A percentile compares a stretch with the other conserved stretches of the same genome.
These are phyloP conservation scores for Marchantia paleacea DNA, from an alignment of 225 moss, liverwort and hornwort species.

Conservation along the genomic window DNA sequence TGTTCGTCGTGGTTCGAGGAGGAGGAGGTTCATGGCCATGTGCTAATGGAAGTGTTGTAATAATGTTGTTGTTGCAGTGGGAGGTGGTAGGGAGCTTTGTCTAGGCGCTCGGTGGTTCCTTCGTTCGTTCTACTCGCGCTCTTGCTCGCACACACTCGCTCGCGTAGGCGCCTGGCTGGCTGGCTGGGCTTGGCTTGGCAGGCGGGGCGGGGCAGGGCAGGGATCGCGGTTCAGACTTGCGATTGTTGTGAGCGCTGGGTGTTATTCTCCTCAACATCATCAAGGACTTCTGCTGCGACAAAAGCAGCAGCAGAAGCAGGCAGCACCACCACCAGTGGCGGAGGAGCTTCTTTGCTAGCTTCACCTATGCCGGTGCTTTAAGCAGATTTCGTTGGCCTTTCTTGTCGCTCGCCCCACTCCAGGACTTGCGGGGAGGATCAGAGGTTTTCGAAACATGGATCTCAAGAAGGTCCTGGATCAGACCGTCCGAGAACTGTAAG, in stretches of 20 bases:
- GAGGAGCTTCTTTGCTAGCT: background rate
- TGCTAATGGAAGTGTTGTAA: conserved; percentile 7
- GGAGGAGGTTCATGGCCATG: conserved; percentile 6
- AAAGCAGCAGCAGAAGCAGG: background rate
- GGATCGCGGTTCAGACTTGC: conserved; percentile 5
- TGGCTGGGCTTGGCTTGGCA: conserved; percentile 8
- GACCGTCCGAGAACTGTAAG: conserved; percentile 98
- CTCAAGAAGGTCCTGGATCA: conserved; percentile 99
- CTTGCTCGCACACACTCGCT: background rate
- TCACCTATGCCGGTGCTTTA: conserved; percentile 17
- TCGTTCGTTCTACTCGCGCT: background rate
- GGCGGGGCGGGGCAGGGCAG: background rate
- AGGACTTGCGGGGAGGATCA: conserved; percentile 15
- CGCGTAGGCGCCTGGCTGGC: background rate
- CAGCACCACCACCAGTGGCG: background rate
- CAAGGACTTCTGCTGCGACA: background rate
- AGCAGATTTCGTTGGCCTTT: conserved; percentile 18
- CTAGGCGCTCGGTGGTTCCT: background rate
- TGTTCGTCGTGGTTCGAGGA: conserved; percentile 6
- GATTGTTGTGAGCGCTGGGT: background rate
- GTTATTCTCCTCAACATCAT: background rate
- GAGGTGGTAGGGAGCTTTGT: conserved; percentile 3
- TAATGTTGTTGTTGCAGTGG: conserved; percentile 10
- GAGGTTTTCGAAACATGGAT: conserved; percentile 65
- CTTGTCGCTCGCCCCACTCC: conserved; percentile 11